These are phyloP conservation scores for Psilocybe subaeruginosa DNA, from an alignment of 768 basidiomycete species.

Conservation along the genomic window DNA sequence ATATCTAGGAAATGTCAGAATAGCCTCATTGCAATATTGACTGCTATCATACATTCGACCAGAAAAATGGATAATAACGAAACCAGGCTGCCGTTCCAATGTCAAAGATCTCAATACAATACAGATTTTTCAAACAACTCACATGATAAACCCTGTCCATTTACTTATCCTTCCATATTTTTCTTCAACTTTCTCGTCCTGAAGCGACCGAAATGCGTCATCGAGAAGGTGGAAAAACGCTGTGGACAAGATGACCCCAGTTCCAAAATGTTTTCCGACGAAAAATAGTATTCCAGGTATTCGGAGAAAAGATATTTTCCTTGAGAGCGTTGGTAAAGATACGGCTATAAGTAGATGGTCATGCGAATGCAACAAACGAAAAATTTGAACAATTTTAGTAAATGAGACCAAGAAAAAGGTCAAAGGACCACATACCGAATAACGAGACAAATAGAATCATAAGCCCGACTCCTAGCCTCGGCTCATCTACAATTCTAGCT, in stretches of 20 bases:
- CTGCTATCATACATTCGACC: conserved; percentile 68
- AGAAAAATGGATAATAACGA: conserved; percentile 76
- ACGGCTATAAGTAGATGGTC: conserved; percentile 47
- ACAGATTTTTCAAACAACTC: conserved; percentile 28
- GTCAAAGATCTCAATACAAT: background rate
- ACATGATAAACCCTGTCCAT: conserved; percentile 78
- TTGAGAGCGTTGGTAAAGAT: conserved; percentile 72
- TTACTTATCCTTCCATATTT: conserved; percentile 52
- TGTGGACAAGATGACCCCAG: conserved; percentile 82
- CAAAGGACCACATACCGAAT: conserved; percentile 48
- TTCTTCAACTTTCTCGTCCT: conserved; percentile 44
- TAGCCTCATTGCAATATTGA: background rate
- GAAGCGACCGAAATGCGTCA: conserved; percentile 70
- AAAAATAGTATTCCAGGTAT: conserved; percentile 77
- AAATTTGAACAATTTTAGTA: background rate
- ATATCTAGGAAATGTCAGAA: conserved; percentile 45
- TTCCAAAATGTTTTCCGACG: conserved; percentile 88
- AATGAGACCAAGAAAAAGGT: background rate
- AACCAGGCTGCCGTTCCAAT: background rate
- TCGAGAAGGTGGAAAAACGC: conserved; percentile 83
- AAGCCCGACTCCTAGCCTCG: conserved; percentile 41
- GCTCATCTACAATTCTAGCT: conserved; percentile 12
- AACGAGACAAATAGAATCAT: conserved; percentile 65
- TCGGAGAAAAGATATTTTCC: conserved; percentile 50
- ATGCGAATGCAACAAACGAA: background rate